Base-by-base conservation (phyloP, 1,284 basidiomycete species). In the Cryptococcus sp. region DNA sequence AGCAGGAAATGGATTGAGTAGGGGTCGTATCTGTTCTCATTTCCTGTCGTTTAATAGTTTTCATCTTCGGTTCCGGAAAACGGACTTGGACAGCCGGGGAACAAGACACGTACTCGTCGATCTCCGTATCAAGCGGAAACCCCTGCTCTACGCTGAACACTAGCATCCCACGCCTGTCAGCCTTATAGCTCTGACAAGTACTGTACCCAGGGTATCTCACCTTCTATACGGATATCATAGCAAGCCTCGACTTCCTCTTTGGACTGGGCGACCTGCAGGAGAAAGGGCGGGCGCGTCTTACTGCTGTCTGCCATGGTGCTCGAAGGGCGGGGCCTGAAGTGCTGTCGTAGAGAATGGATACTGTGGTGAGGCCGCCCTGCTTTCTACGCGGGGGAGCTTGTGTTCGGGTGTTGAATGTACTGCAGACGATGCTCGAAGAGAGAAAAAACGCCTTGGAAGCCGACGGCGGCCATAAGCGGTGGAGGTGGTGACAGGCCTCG, bases 131-230 rank as follows among this genome's bases (percentile, higher is more conserved):
- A 4, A 66, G 50, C 3, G 67, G 58, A 50, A 71, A 76, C 11
- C 70, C 70, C 68, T 77, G 74, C 59, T 77, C 76, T 7, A 73
- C 69, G 9, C 66, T 63, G 50, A 77, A 77, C 15, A 77, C 75
- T 75, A 33, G 16, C 12, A 50, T 6, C 16, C n/a, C 43, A 16
- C 4, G 7, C 5, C 40, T 42, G 18, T 21, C 47, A 49, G 20
- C 8, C n/a, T 20, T 35, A 37, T 15, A n/a, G 38, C 3, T 9
- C 6, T 8, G n/a, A n/a, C 40, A 12, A 13, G 40, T 21, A 4
- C 4, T 42, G 4, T 7, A 45, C 20, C n/a, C 16, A 23, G 15
- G 21, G 12, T 11, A 15, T 64, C 70, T 42, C 58, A 76, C 75
- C 74, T 54, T 75, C 71, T 24, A 76, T 64, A 15, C 76, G 62